A percentile compares a stretch with the other conserved stretches of the same genome.
Conservation (phyloP, 129 eudicot genomes). For the Lactuca saligna region DNA sequence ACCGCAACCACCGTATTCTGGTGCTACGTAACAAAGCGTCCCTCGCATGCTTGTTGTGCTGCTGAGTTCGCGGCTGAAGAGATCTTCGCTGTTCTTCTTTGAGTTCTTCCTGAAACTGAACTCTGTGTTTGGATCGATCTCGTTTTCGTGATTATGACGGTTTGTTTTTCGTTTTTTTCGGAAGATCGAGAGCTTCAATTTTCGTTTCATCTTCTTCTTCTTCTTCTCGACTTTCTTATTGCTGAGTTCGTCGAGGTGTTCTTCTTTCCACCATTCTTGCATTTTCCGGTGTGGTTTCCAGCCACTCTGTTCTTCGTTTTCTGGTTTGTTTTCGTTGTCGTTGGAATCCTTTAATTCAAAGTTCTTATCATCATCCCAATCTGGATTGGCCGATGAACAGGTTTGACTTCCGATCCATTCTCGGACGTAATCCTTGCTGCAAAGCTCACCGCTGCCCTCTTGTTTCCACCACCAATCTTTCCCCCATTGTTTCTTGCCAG, state of each 20-base stretch:
- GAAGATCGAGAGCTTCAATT: constrained; percentile 44
- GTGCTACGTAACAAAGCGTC: constrained; percentile 90
- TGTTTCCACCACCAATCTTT: constrained; percentile 99
- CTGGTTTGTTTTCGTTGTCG: constrained; percentile 31
- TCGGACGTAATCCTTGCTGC: constrained; percentile 82
- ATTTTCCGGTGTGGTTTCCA: constrained; percentile 63
- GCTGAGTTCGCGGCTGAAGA: constrained; percentile 87
- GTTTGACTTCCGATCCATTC: constrained; percentile 99
- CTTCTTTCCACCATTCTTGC: constrained; percentile 99
- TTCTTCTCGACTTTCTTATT: constrained; percentile 47
- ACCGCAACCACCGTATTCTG: constrained; percentile 75
- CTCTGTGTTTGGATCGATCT: constrained; percentile 34
- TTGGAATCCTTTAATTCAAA: constrained; percentile 33
- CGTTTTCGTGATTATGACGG: constrained; percentile 22
- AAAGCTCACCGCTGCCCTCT: constrained; percentile 83
- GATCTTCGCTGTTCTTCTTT: constrained; percentile 69
- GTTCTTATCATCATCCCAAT: constrained; percentile 71
- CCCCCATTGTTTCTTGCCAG: constrained; percentile 76
- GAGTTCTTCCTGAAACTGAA: constrained; percentile 66
- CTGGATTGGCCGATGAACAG: constrained; percentile 50
- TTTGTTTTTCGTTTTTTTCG: constrained; percentile 31
- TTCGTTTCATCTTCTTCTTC: constrained; percentile 46
- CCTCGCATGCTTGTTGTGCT: constrained; percentile 99
- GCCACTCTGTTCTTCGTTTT: constrained; percentile 35
- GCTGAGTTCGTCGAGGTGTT: constrained; percentile 63